Conservation (phyloP, 2,329 filamentous ascomycete genomes). For the Arthrobotrys entomopaga region DNA sequence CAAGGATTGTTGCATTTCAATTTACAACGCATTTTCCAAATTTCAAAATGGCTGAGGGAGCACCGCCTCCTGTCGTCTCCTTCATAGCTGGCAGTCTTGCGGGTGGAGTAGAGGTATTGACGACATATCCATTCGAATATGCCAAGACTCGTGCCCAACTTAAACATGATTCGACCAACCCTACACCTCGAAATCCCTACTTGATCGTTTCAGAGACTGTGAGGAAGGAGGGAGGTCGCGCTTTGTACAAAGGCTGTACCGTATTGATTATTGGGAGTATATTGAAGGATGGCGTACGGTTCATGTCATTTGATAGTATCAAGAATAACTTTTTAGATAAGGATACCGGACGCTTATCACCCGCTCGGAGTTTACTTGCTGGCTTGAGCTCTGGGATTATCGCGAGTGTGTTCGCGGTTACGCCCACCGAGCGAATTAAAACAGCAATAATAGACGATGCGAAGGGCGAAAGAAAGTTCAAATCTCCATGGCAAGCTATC, state of each 20-base stretch:
- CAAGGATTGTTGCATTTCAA: conserved; percentile 43
- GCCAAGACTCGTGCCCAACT: conserved; percentile 74
- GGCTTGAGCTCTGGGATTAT: conserved; percentile 73
- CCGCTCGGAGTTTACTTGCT: conserved; percentile 69
- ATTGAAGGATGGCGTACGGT: conserved; percentile 73
- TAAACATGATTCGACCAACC: conserved; percentile 61
- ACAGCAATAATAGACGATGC: conserved; percentile 68
- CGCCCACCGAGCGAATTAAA: conserved; percentile 75
- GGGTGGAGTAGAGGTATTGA: conserved; percentile 67
- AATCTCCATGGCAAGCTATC: conserved; percentile 60
- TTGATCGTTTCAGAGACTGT: conserved; percentile 68
- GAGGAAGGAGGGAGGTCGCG: conserved; percentile 68
- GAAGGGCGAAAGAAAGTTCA: conserved; percentile 59
- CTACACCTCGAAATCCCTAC: conserved; percentile 69
- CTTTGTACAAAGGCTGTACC: conserved; percentile 73
- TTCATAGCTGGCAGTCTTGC: conserved; percentile 67
- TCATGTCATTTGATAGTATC: conserved; percentile 74
- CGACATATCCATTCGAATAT: conserved; percentile 74
- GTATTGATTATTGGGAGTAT: conserved; percentile 66
- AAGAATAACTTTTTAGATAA: conserved; percentile 69
- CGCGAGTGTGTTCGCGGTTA: conserved; percentile 73
- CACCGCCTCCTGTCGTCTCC: conserved; percentile 64
- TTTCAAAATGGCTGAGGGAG: conserved; percentile 46
- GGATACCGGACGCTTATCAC: conserved; percentile 67
- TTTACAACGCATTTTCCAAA: conserved; percentile 28